Conservation (phyloP, 495 filamentous ascomycete species). For the Hypoxylon intermedium region DNA sequence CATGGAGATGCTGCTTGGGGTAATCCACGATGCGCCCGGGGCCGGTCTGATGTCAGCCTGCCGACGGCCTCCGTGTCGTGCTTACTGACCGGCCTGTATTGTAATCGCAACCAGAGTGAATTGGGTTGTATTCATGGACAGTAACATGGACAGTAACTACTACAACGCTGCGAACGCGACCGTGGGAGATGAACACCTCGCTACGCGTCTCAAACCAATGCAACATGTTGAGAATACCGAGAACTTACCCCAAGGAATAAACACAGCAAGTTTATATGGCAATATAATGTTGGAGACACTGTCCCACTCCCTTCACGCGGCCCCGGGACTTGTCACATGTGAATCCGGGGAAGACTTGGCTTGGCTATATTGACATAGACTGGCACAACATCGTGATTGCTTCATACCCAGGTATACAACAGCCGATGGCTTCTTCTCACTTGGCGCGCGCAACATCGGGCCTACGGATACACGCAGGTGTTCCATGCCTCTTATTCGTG, state of each 20-base stretch:
- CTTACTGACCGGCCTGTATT: not conserved
- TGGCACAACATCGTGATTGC: slow-evolving; percentile 8
- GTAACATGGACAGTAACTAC: not conserved
- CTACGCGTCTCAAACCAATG: slow-evolving; percentile 10
- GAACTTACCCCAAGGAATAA: slow-evolving; percentile 19
- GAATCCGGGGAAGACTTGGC: slow-evolving; percentile 25
- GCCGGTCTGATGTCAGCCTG: not conserved
- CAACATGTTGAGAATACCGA: slow-evolving; percentile 7
- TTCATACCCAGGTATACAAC: slow-evolving; percentile 23
- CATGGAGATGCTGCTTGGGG: slow-evolving; percentile 5
- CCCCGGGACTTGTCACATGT: slow-evolving; percentile 26
- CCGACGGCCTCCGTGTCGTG: not conserved
- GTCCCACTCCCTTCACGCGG: not conserved
- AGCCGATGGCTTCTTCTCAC: slow-evolving; percentile 3
- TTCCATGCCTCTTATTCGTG: not conserved
- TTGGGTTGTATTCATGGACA: slow-evolving; percentile 3
- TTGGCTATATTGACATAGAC: slow-evolving; percentile 13
- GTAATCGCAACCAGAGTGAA: not conserved
- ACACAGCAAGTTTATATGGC: slow-evolving; percentile 7
- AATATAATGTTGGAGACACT: slow-evolving; percentile 29
- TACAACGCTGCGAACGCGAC: slow-evolving; percentile 10
- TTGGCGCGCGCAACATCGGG: slow-evolving; percentile 20
- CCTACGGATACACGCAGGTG: slow-evolving; percentile 14
- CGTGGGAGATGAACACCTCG: slow-evolving; percentile 1
- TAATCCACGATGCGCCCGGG: not conserved